Percentiles rank a stretch among this genome's conserved stretches.
Evolutionary conservation across 2,329 filamentous ascomycete species (phyloP).

Genomic region (Microsporum audouinii): DNA sequence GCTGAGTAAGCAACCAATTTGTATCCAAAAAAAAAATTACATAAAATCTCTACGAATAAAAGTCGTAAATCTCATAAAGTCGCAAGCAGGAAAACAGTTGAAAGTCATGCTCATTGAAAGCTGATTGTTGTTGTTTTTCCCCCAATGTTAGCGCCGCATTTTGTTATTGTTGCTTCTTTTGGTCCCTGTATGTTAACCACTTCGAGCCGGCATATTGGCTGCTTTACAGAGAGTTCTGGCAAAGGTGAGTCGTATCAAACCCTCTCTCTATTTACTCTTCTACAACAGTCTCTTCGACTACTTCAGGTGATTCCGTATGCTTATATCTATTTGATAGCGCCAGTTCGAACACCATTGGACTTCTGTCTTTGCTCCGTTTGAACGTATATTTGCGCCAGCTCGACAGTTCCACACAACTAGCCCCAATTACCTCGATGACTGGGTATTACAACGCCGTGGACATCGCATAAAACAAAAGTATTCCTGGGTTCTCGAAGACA

Average conservation of each 20-base stretch:
- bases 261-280: not conserved
- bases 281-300: not conserved
- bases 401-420: not conserved
- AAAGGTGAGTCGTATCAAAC: not conserved
- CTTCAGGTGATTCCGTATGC: not conserved
- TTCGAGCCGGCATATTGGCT: constrained; percentile 3
- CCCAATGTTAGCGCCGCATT: not conserved
- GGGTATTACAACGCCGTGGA: not conserved
- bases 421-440: not conserved
- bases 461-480: not conserved
- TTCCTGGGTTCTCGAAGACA: constrained; percentile 3
- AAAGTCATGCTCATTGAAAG: not conserved
- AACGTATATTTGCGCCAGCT: not conserved
- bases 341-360: not conserved
- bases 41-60: not conserved
- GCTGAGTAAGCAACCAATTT: not conserved
- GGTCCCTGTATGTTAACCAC: not conserved
- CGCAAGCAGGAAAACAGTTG: not conserved
- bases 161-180: not conserved
- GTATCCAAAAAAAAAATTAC: not conserved
- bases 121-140: not conserved
- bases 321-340: not conserved
- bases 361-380: not conserved
- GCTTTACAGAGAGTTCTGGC: not conserved
- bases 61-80: not conserved